Evolutionary conservation across 371 early-diverging fungal species (phyloP).

Genomic region (Funneliformis caledonium): DNA sequence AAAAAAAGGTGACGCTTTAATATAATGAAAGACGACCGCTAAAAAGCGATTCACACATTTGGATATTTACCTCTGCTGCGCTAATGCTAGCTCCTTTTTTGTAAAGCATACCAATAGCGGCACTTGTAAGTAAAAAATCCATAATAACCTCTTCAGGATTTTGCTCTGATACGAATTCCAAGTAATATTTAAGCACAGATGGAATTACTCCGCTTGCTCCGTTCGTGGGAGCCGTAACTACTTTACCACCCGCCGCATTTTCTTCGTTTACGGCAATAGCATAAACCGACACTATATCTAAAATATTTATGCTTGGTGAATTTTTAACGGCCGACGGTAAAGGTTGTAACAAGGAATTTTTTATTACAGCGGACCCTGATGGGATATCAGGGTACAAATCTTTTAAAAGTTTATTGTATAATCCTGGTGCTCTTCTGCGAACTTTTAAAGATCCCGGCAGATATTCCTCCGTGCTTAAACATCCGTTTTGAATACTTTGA

Average conservation of each 20-base stretch:
- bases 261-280: slow-evolving; percentile 98
- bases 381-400: slow-evolving; percentile 64
- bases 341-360: slow-evolving; percentile 2
- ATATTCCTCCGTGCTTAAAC: slow-evolving; percentile 57
- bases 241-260: slow-evolving; percentile 94
- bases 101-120: slow-evolving; percentile 96
- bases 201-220: slow-evolving; percentile 96
- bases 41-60: neutral
- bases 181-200: slow-evolving; percentile 91
- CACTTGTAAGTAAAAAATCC: slow-evolving; percentile 89
- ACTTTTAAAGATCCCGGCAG: slow-evolving; percentile 89
- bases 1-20: neutral
- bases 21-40: neutral
- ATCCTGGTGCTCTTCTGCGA: slow-evolving; percentile 84
- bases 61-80: slow-evolving; percentile 71
- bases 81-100: slow-evolving; percentile 94
- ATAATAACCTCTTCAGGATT: slow-evolving; percentile 87
- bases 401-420: slow-evolving; percentile 84
- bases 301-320: slow-evolving; percentile 46
- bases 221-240: slow-evolving; percentile 94
- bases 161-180: slow-evolving; percentile 86
- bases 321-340: slow-evolving; percentile 45
- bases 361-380: neutral
- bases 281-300: slow-evolving; percentile 94
- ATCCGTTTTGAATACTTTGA: slow-evolving; percentile 83